Evolutionary conservation across 164 flowering plant species (phyloP).

Genomic region (Kalanchoe fedtschenkoi): DNA sequence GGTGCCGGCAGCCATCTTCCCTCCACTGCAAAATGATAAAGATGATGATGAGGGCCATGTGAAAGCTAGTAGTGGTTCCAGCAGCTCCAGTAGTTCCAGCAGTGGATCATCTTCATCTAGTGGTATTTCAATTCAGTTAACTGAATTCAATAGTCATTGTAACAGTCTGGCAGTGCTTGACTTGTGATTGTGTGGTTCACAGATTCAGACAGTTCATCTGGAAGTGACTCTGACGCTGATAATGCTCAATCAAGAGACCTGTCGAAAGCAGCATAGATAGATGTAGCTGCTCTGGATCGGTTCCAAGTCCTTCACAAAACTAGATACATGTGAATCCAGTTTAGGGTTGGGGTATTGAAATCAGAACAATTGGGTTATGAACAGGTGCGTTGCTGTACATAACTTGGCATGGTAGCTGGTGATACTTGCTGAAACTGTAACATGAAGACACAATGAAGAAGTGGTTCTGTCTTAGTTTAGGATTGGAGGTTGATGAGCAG

Average conservation of each 20-base stretch:
- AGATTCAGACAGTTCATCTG: slow-evolving; percentile 84
- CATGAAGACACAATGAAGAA: not conserved
- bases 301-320: not conserved
- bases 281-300: not conserved
- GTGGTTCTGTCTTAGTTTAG: too few relatives aligned
- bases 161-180: not conserved
- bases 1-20: slow-evolving; percentile 32
- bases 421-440: not conserved
- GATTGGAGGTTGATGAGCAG: too few relatives aligned
- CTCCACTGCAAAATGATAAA: slow-evolving; percentile 72
- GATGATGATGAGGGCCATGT: slow-evolving; percentile 38
- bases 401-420: not conserved
- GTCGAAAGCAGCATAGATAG: not conserved
- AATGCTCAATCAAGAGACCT: slow-evolving; percentile 27
- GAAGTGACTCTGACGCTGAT: slow-evolving; percentile 64
- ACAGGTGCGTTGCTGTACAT: not conserved
- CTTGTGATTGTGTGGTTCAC: slow-evolving; percentile 21
- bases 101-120: slow-evolving; percentile 68
- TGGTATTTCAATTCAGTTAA: slow-evolving; percentile 40
- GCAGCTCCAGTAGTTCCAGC: slow-evolving; percentile 46
- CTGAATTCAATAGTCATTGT: too few relatives aligned
- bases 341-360: not conserved
- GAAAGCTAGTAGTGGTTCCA: slow-evolving; percentile 24
- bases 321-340: not conserved
- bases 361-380: too few relatives aligned